These are phyloP conservation scores for Vicia faba DNA, from an alignment of 306 rosid species.

Conservation along the genomic window DNA sequence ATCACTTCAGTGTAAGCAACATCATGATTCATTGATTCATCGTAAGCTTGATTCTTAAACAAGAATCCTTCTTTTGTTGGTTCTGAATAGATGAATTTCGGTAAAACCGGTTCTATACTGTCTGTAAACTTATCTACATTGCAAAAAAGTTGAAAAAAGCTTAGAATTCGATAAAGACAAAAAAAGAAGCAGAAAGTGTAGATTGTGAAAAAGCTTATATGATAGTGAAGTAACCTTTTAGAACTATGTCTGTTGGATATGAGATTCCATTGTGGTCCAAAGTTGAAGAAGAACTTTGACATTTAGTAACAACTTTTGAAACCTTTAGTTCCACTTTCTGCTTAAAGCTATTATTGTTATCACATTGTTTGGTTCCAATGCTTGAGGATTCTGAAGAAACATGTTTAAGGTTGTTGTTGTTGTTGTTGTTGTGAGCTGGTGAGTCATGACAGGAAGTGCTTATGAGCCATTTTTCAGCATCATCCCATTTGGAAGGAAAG, in stretches of 20 bases:
- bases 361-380: slow-evolving; percentile 46
- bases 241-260: slow-evolving; percentile 59
- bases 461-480: slow-evolving; percentile 97
- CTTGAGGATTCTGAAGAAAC: slow-evolving; percentile 48
- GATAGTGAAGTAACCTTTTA: slow-evolving; percentile 66
- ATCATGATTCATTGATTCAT: slow-evolving; percentile 57
- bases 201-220: slow-evolving; percentile 30
- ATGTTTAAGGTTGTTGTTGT: slow-evolving; percentile 31
- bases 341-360: slow-evolving; percentile 42
- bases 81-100: slow-evolving; percentile 58
- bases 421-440: slow-evolving; percentile 58
- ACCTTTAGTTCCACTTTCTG: slow-evolving; percentile 60
- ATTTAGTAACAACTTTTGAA: slow-evolving; percentile 57
- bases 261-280: slow-evolving; percentile 65
- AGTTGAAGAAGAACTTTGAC: slow-evolving; percentile 51
- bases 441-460: slow-evolving; percentile 82
- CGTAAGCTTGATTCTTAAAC: slow-evolving; percentile 58
- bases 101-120: slow-evolving; percentile 59
- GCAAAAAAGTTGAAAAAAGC: slow-evolving; percentile 26
- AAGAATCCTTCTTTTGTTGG: slow-evolving; percentile 72
- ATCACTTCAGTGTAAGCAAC: slow-evolving; percentile 57
- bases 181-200: slow-evolving; percentile 30
- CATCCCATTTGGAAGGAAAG: slow-evolving; percentile 97
- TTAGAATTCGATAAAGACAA: slow-evolving; percentile 31
- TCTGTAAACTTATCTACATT: slow-evolving; percentile 88